Base-by-base conservation (phyloP, 176 grass and related monocot genomes). In the Otatea glauca region DNA sequence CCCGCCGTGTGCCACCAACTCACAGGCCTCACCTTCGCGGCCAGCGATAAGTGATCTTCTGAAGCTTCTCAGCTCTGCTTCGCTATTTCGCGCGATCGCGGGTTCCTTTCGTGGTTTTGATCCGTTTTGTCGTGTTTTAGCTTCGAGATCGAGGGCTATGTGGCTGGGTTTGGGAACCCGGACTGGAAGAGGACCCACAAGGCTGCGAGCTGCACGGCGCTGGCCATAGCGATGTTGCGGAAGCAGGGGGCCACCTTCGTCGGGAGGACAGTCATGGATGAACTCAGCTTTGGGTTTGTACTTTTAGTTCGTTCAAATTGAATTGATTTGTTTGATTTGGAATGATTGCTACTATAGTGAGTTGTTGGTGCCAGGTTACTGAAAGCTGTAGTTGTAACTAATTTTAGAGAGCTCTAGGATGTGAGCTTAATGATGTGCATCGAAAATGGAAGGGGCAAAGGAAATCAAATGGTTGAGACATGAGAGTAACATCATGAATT, bases 121-220 rank as follows among this genome's bases (percentile, higher is more conserved):
- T 81, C 32, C 5, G 13, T 20, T 24, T 53, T 75, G 0, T 16
- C 29, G 24, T 79, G 32, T 61, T 89, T 85, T 78, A 96, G 97
- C 78, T 94, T 94, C 86, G 92, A 94, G 74, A 89, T 99, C 82
- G 86, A 99, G 90, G 93, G 86, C 17, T 72, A 80, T 83, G 92
- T 96, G 0, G 84, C 97, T 59, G 97, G 97, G 63, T 96, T 94
- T 48, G 97, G 97, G 27, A 99, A 96, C 84, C 93, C 92, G 55
- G 92, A 96, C 84, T 99, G 97, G 97, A 94, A 92, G 93, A 91
- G 75, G 65, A 96, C 93, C 6, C 97, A 96, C 48, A 73, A 81
- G 54, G 74, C 78, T 6, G 79, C 93, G 34, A 90, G 18, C 35
- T 84, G 48, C 66, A 96, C 97, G 20, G 90, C 93, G 2, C 61